Evolutionary conservation across 345 rosid genomes (phyloP).

Genomic region (Gossypium turneri): DNA sequence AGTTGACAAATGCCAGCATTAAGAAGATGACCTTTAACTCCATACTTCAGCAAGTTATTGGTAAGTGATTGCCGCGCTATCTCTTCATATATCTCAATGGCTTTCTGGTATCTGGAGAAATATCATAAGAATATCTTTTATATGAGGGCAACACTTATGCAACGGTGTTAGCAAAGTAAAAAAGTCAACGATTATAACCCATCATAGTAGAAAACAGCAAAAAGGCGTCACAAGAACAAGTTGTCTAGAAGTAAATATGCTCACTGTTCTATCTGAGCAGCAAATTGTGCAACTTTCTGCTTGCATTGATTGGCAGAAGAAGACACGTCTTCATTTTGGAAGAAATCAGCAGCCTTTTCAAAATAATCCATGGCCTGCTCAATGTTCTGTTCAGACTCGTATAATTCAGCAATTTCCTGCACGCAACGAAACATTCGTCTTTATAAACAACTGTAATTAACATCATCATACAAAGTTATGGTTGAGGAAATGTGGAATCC

Average conservation of each 20-base stretch:
- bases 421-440: slow-evolving; percentile 9
- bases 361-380: slow-evolving; percentile 60
- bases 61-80: slow-evolving; percentile 69
- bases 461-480: not conserved
- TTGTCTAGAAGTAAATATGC: slow-evolving; percentile 20
- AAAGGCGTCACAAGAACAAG: not conserved
- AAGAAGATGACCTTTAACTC: slow-evolving; percentile 98
- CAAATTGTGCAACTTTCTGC: slow-evolving; percentile 87
- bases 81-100: slow-evolving; percentile 87
- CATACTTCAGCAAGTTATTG: slow-evolving; percentile 86
- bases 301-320: slow-evolving; percentile 98
- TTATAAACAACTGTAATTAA: not conserved
- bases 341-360: slow-evolving; percentile 80
- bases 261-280: slow-evolving; percentile 44
- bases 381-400: slow-evolving; percentile 59
- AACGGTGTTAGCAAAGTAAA: not conserved
- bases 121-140: slow-evolving; percentile 10
- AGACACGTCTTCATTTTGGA: slow-evolving; percentile 76
- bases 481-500: no score
- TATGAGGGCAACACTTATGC: not conserved
- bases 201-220: not conserved
- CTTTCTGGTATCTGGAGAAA: slow-evolving; percentile 70
- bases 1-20: slow-evolving; percentile 97
- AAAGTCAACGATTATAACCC: not conserved
- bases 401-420: slow-evolving; percentile 82